Evolutionary conservation across 2,329 filamentous ascomycete species (phyloP).

Genomic region (Xylaria sp.): DNA sequence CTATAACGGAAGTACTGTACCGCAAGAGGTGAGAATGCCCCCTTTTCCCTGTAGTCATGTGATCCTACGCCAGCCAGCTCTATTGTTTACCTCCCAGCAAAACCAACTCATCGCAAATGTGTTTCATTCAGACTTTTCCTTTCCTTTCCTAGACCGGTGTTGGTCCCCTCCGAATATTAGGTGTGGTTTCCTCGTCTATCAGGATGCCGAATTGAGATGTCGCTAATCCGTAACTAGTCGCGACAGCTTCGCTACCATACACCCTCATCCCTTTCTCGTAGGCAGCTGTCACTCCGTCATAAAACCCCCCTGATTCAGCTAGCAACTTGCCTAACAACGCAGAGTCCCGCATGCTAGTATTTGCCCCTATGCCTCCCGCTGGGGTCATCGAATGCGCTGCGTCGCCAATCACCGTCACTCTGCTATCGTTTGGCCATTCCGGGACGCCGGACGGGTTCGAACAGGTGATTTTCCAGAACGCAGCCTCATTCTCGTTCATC

Average conservation of each 20-base stretch:
- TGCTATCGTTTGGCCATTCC: slow-evolving; percentile 66
- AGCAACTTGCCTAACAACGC: slow-evolving; percentile 64
- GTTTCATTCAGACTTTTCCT: slow-evolving; percentile 3
- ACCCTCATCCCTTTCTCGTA: slow-evolving; percentile 72
- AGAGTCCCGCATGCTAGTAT: slow-evolving; percentile 66
- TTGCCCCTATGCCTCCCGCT: slow-evolving; percentile 65
- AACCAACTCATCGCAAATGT: background rate
- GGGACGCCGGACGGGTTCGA: slow-evolving; percentile 69
- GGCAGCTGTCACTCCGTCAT: slow-evolving; percentile 62
- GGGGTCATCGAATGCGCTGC: slow-evolving; percentile 69
- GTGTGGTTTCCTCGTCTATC: slow-evolving; percentile 43
- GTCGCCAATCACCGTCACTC: slow-evolving; percentile 69
- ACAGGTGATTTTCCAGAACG: slow-evolving; percentile 75
- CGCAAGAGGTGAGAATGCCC: too few species aligned
- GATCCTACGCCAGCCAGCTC: too few species aligned
- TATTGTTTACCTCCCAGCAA: background rate
- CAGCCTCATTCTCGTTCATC: slow-evolving; percentile 66
- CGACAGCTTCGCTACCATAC: slow-evolving; percentile 67
- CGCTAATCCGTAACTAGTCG: slow-evolving; percentile 62
- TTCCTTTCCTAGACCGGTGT: slow-evolving; percentile 10
- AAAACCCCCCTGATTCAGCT: slow-evolving; percentile 62
- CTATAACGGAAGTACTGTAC: too few species aligned
- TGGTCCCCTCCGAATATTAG: slow-evolving; percentile 28
- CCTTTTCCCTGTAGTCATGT: too few species aligned
- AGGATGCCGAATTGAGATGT: slow-evolving; percentile 54